phyloP scores from a whole-genome alignment of 106 monocot genomes.

The Apostasia ramifera region DNA sequence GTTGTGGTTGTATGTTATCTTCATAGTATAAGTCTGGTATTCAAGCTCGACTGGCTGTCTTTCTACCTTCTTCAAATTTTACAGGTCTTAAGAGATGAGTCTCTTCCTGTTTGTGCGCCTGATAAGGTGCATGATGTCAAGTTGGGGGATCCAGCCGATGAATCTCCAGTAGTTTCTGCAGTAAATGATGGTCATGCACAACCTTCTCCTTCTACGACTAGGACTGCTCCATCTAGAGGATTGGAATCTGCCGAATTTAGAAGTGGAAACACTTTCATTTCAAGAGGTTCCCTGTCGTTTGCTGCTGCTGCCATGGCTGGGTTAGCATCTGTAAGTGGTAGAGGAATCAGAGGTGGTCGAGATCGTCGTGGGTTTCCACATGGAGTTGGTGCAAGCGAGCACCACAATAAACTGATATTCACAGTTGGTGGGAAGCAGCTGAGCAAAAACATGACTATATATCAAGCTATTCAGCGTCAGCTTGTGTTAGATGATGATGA shows the following conservation, averaged over 20 bases:
- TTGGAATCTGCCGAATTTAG: slow-evolving; percentile 50
- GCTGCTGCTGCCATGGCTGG: slow-evolving; percentile 98
- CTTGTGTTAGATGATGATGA: slow-evolving; percentile 74
- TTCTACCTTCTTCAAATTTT: not conserved
- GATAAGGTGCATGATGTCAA: slow-evolving; percentile 97
- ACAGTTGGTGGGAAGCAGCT: slow-evolving; percentile 80
- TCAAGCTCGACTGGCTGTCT: too few species aligned
- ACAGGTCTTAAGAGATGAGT: slow-evolving; percentile 71
- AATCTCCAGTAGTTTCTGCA: slow-evolving; percentile 42
- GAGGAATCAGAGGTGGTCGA: slow-evolving; percentile 63
- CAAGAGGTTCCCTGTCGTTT: slow-evolving; percentile 95
- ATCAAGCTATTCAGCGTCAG: slow-evolving; percentile 92
- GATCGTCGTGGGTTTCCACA: slow-evolving; percentile 47
- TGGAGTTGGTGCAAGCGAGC: slow-evolving; percentile 35
- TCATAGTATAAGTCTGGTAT: too few species aligned
- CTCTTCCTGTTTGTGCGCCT: slow-evolving; percentile 69
- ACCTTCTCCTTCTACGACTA: slow-evolving; percentile 55
- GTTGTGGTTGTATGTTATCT: too few species aligned
- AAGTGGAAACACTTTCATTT: slow-evolving; percentile 52
- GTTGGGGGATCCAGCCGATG: slow-evolving; percentile 72
- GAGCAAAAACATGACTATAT: slow-evolving; percentile 79
- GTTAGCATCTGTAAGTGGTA: slow-evolving; percentile 75
- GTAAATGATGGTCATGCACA: slow-evolving; percentile 48
- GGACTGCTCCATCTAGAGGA: slow-evolving; percentile 23
- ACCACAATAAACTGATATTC: slow-evolving; percentile 75